Evolutionary conservation across 73 alveolate genomes (phyloP), one percentile per base, ranked within the genome.

Genomic region (Paramecium biaurelia): DNA sequence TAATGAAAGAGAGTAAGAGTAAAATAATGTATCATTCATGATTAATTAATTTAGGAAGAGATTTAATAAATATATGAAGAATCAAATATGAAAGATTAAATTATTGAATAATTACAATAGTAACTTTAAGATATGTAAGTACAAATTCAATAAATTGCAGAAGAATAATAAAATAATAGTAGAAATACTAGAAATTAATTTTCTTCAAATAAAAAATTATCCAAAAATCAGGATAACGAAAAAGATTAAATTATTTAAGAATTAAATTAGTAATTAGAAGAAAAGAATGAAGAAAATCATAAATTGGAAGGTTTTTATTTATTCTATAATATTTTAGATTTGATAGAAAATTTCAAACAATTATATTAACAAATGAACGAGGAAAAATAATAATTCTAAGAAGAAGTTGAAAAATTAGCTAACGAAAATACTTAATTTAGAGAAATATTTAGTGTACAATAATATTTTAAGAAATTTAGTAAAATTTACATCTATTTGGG

Each of bases 381-480:
- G n/a, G 43, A 76, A 76, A 76, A 23, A 20, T 38, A n/a, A 41
- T 26, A 10, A 42, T 41, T 76, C 45, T 5, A 41, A 45, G 72
- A 76, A 15, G 74, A n/a, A n/a, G 56, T 76, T 41, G 74, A 76
- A 14, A 76, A 42, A 76, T 23, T 76, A 76, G n/a, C 38, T 8
- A 76, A 76, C 5, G 89, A 41, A 38, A 76, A 76, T 45, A 76
- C 38, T 76, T 30, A 76, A 42, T 76, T 76, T 76, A 76, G 89
- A 76, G 89, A 76, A 9, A 76, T 76, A 38, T 76, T 76, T 76
- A 41, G 89, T 76, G 89, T 79, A 79, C 7, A 15, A 38, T 43
- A 21, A 10, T 8, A 20, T 43, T n/a, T 4, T 5, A 34, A 4
- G n/a, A 79, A 10, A n/a, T 42, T 2, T n/a, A 79, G 90, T 45